A percentile compares a stretch with the other conserved stretches of the same genome.
Conservation (phyloP, 2,329 filamentous ascomycete species). For the Blastomyces emzantsi region DNA sequence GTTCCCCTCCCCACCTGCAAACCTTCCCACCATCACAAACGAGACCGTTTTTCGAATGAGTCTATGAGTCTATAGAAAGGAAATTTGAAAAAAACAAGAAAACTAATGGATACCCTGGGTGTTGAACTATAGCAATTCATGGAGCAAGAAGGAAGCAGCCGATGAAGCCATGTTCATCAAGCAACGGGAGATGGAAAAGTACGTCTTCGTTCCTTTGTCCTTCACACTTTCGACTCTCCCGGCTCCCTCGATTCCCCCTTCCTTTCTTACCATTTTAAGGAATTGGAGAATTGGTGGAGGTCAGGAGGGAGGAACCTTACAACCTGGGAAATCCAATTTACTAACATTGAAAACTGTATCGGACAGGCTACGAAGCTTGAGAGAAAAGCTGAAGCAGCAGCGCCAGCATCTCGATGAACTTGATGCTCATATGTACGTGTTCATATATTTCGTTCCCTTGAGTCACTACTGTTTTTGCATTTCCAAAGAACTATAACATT, state of each 20-base stretch:
- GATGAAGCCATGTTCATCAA: constrained; percentile 77
- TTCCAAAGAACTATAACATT: not conserved
- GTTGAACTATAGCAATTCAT: constrained; percentile 62
- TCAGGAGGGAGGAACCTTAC: not conserved
- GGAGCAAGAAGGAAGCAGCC: constrained; percentile 85
- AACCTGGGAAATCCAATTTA: not conserved
- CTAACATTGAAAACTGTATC: not conserved
- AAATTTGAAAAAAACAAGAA: not conserved
- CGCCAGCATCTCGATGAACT: constrained; percentile 76
- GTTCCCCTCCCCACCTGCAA: not conserved
- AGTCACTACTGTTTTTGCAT: not conserved
- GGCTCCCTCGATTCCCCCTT: not conserved
- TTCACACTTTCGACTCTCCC: not conserved
- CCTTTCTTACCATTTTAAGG: not conserved
- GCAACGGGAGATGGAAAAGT: constrained; percentile 83
- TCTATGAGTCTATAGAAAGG: not conserved
- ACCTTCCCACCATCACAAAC: not conserved
- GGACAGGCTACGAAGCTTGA: constrained; percentile 57
- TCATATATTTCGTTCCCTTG: not conserved
- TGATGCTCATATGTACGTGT: constrained; percentile 71
- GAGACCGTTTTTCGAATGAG: not conserved
- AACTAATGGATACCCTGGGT: not conserved
- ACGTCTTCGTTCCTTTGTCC: constrained; percentile 16
- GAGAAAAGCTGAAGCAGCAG: constrained; percentile 61
- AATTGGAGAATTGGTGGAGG: not conserved